phyloP scores from a whole-genome alignment of 129 eudicot species.

The Chrysanthemum lavandulifolium region DNA sequence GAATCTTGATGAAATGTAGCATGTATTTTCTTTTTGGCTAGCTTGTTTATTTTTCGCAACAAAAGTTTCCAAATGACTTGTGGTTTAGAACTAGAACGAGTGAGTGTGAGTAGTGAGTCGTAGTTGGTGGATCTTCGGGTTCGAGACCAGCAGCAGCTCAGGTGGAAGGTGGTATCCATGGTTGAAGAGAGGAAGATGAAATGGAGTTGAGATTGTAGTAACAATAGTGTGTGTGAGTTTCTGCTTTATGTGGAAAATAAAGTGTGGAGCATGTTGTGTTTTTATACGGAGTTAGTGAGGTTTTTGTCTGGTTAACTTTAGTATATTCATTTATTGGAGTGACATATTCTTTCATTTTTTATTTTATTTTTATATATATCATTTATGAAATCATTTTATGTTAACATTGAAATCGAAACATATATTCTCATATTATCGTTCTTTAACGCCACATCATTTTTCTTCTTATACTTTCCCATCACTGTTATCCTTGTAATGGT shows the following conservation, averaged over 20 bases:
- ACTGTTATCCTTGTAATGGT: no score
- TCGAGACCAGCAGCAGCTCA: constrained; percentile 36
- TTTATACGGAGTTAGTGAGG: constrained; percentile 20
- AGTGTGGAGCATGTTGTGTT: constrained; percentile 17
- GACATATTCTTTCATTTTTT: no score
- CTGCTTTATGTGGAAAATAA: neutral
- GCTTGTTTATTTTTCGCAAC: constrained; percentile 48
- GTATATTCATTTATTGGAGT: no score
- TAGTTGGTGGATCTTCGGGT: constrained; percentile 35
- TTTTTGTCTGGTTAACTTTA: no score
- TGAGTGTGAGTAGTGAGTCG: constrained; percentile 33
- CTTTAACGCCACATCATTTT: no score
- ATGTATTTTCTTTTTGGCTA: constrained; percentile 37
- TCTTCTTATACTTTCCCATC: no score
- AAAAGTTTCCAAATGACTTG: constrained; percentile 41
- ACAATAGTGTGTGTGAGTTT: neutral
- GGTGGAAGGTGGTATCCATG: constrained; percentile 42
- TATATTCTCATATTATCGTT: no score
- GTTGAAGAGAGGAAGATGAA: no score
- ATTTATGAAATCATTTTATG: no score
- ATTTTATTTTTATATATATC: no score
- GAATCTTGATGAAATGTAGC: constrained; percentile 41
- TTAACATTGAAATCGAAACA: no score
- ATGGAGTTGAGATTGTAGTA: neutral
- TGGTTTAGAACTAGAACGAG: constrained; percentile 30